A percentile compares a stretch with the other conserved stretches of the same genome.
These are phyloP conservation scores for Nigrospora osmanthi DNA, from an alignment of 2,329 filamentous ascomycete species.

Conservation along the genomic window DNA sequence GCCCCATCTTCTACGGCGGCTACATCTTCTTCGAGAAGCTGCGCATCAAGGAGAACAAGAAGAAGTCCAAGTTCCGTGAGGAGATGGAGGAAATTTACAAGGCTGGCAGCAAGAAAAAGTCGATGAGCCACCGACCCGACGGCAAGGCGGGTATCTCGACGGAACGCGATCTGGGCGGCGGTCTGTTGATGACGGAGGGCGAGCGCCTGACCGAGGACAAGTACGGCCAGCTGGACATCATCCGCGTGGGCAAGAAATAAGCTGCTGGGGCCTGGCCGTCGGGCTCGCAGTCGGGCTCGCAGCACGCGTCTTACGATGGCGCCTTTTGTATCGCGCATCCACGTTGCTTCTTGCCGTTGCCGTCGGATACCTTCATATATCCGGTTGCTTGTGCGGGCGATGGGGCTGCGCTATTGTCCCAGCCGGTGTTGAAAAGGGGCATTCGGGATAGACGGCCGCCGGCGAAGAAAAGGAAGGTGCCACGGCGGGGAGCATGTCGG, in stretches of 20 bases:
- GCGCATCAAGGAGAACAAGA: conserved; percentile 39
- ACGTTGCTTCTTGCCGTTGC: too few relatives aligned
- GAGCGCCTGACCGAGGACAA: conserved; percentile 7
- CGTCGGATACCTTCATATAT: too few relatives aligned
- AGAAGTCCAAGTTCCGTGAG: conserved; percentile 39
- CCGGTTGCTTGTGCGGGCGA: too few relatives aligned
- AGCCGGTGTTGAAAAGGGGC: too few relatives aligned
- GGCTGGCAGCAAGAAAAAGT: conserved; percentile 37
- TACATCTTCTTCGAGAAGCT: conserved; percentile 56
- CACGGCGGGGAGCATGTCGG: too few relatives aligned
- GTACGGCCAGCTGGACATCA: conserved; percentile 8
- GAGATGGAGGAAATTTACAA: conserved; percentile 34
- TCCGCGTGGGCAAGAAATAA: background rate
- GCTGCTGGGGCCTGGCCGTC: background rate
- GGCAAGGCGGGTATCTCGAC: conserved; percentile 15
- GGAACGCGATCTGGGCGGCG: background rate
- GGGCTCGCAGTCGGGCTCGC: too few relatives aligned
- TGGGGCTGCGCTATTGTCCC: too few relatives aligned
- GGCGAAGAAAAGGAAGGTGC: too few relatives aligned
- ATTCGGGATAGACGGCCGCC: too few relatives aligned
- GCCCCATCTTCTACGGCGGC: conserved; percentile 39
- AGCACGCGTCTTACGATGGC: too few relatives aligned
- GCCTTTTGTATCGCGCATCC: too few relatives aligned
- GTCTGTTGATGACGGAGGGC: conserved; percentile 2
- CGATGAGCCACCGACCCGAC: conserved; percentile 38